phyloP scores from a whole-genome alignment of 2,329 filamentous ascomycete species.

The Aspergillus neoniger region DNA sequence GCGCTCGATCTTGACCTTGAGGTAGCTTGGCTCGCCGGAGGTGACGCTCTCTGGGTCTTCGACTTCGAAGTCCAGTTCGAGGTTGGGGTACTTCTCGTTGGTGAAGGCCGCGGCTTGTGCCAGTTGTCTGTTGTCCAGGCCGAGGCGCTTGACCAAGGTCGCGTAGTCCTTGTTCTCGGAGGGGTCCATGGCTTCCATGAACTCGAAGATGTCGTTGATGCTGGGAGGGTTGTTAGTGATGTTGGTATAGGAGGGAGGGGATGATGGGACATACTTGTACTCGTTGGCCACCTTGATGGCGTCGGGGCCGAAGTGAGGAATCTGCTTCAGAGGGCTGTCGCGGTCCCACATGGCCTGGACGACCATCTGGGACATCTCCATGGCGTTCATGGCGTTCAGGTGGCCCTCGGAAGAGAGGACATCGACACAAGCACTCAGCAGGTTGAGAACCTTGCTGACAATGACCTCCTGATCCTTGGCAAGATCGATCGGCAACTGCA shows the following conservation, averaged over 20 bases:
- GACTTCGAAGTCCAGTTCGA: slow-evolving; percentile 86
- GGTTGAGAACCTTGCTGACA: slow-evolving; percentile 77
- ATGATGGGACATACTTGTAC: slow-evolving; percentile 61
- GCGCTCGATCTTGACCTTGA: slow-evolving; percentile 82
- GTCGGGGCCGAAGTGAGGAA: slow-evolving; percentile 86
- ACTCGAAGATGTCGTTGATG: slow-evolving; percentile 93
- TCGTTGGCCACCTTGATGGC: slow-evolving; percentile 80
- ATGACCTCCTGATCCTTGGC: slow-evolving; percentile 94
- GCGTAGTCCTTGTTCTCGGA: slow-evolving; percentile 84
- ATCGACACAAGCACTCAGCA: slow-evolving; percentile 90
- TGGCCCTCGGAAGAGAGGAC: slow-evolving; percentile 94
- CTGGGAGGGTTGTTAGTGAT: slow-evolving; percentile 47
- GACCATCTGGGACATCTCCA: slow-evolving; percentile 99
- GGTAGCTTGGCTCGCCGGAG: slow-evolving; percentile 76
- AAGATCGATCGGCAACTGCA: slow-evolving; percentile 93
- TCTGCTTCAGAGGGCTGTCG: slow-evolving; percentile 94
- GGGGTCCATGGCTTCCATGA: slow-evolving; percentile 98
- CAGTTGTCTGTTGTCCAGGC: slow-evolving; percentile 78
- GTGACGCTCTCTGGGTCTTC: slow-evolving; percentile 78
- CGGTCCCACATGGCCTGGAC: slow-evolving; percentile 99
- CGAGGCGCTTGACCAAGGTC: slow-evolving; percentile 73
- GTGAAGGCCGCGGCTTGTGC: slow-evolving; percentile 91
- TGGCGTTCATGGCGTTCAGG: slow-evolving; percentile 94
- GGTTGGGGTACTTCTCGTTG: slow-evolving; percentile 92
- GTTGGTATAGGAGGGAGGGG: slow-evolving; percentile 16